Evolutionary conservation across 805 yeast genomes (phyloP), one percentile per base, ranked within the genome.

Genomic region (Middelhovenomyces tepae): DNA sequence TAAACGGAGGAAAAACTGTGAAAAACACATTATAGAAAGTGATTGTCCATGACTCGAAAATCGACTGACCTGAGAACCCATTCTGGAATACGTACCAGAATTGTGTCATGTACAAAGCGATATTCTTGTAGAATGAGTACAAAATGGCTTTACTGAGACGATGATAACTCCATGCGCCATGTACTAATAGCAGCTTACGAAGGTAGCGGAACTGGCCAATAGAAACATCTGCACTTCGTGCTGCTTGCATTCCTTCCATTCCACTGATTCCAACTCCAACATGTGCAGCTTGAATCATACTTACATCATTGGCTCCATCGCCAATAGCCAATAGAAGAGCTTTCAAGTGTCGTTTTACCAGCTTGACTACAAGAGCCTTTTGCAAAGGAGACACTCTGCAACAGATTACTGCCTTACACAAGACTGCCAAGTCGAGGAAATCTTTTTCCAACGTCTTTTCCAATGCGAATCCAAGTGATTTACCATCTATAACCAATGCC

Each of bases 191-290:
- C 36, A 91, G 60, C 54, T 83, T 86, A 48, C 76, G 74, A 60
- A 91, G 66, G 55, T 73, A 91, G 54, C 78, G 78, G 69, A 91
- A 91, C 56, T 91, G 97, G 0, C 95, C 97, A 57, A 93, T 85
- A 1, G 97, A 86, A 39, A 91, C 75, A 65, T 91, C 99, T 0
- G 99, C 97, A 56, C 94, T 79, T 56, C 99, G 72, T 0, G 98
- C 96, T 7, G 98, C 98, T 59, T 91, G 99, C 85, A 87, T 86
- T 46, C 99, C 99, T 62, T 91, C 99, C 89, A 86, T 80, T 44
- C 99, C 99, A 59, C 94, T 83, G 42, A 91, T 93, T 54, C 99
- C 99, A 16, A 91, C 95, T 42, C 99, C 99, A 34, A 91, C 95
- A 57, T 91, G 97, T 0, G 98, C 98, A 10, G 98, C 97, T 59